Evolutionary conservation across 805 yeast genomes (phyloP).

Genomic region (Pichia cabralensis): DNA sequence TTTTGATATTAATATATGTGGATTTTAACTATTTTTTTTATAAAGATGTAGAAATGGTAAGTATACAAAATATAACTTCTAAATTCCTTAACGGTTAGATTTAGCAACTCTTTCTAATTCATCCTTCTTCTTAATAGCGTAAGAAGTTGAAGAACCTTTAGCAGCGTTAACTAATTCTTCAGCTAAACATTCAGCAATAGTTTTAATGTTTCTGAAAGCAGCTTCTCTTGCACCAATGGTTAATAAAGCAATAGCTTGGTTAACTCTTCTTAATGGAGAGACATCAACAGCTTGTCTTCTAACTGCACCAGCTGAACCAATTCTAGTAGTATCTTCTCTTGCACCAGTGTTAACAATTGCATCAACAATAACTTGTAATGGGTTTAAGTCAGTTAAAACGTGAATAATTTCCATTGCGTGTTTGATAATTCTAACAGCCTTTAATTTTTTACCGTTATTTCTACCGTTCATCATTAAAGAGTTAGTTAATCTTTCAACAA

Average conservation of each 20-base stretch:
- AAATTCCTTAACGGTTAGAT: constrained; percentile 88
- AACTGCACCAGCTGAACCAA: constrained; percentile 99
- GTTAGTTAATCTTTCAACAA: constrained; percentile 98
- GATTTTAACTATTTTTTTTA: no score
- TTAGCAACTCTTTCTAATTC: constrained; percentile 99
- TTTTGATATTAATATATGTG: no score
- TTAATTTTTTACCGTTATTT: constrained; percentile 99
- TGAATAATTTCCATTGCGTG: constrained; percentile 97
- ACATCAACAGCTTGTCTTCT: constrained; percentile 99
- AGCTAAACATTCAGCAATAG: constrained; percentile 99
- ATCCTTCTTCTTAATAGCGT: constrained; percentile 99
- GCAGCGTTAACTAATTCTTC: constrained; percentile 99
- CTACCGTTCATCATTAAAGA: constrained; percentile 99
- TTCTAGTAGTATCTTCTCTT: constrained; percentile 99
- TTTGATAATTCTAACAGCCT: constrained; percentile 99
- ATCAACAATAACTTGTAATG: constrained; percentile 97
- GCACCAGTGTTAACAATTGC: constrained; percentile 99
- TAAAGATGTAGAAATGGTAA: no score
- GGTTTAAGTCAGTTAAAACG: constrained; percentile 98
- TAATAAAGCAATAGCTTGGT: constrained; percentile 96
- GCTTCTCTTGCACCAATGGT: constrained; percentile 99
- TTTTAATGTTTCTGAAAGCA: constrained; percentile 99
- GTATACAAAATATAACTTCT: no score
- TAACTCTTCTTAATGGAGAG: constrained; percentile 99
- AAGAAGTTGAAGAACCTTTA: constrained; percentile 99